Conservation (phyloP, 1,139 yeast genomes). For the Blastobotrys persicus region DNA sequence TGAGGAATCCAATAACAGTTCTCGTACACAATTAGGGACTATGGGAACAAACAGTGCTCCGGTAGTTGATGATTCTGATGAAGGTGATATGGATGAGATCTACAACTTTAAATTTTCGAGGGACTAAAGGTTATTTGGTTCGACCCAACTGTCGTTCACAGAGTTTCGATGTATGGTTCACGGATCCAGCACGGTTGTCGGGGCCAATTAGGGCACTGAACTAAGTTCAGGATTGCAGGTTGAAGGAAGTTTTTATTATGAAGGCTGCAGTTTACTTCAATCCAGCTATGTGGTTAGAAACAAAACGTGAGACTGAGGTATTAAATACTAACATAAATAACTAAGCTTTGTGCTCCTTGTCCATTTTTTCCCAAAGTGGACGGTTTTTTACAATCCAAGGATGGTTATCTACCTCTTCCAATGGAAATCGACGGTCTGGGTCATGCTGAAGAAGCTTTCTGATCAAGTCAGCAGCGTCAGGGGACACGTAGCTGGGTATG, state of each 20-base stretch:
- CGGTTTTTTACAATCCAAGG: slow-evolving; percentile 78
- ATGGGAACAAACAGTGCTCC: not conserved
- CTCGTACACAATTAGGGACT: not conserved
- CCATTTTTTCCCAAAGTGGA: slow-evolving; percentile 44
- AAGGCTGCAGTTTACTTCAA: no score
- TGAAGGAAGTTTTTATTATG: no score
- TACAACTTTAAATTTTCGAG: slow-evolving; percentile 19
- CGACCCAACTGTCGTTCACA: no score
- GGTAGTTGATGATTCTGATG: slow-evolving; percentile 11
- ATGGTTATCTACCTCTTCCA: slow-evolving; percentile 63
- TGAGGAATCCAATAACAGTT: not conserved
- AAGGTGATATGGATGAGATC: slow-evolving; percentile 22
- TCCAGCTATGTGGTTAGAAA: no score
- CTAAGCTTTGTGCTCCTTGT: not conserved
- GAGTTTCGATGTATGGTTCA: no score
- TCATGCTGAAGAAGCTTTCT: slow-evolving; percentile 57
- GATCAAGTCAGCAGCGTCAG: slow-evolving; percentile 78
- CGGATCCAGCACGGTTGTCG: no score
- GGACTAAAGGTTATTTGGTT: slow-evolving; percentile 1
- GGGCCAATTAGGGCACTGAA: no score
- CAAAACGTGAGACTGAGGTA: no score
- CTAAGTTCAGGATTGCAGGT: no score
- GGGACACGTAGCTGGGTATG: slow-evolving; percentile 66
- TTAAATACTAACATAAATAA: not conserved
- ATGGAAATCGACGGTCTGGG: slow-evolving; percentile 62